Percentiles rank a stretch among this genome's conserved stretches.
Conservation (phyloP, 2,329 filamentous ascomycete species). For the Chrysoporthe austroafricana region DNA sequence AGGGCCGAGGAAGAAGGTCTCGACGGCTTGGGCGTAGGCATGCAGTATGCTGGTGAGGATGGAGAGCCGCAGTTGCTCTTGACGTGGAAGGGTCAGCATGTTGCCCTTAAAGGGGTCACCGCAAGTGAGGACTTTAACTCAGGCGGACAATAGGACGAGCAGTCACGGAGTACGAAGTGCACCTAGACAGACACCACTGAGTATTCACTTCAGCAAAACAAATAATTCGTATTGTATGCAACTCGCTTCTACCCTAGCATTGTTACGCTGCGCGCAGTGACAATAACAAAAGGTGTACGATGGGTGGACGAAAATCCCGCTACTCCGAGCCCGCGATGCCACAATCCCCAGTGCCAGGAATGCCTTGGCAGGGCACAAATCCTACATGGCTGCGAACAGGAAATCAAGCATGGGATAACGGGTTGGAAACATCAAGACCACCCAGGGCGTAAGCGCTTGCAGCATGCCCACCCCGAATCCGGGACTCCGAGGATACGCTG, state of each 20-base stretch:
- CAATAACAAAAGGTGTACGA: background rate
- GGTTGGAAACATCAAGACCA: background rate
- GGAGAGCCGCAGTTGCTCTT: slow-evolving; percentile 50
- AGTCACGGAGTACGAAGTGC: too few relatives aligned
- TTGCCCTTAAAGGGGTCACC: slow-evolving; percentile 34
- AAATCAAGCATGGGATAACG: background rate
- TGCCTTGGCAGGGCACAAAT: too few relatives aligned
- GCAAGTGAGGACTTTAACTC: background rate
- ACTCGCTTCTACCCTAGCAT: background rate
- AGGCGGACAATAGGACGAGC: background rate
- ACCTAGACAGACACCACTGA: background rate
- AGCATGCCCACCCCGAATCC: background rate
- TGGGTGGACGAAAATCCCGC: background rate
- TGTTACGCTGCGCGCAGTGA: background rate
- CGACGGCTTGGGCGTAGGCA: slow-evolving; percentile 58
- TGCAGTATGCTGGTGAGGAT: slow-evolving; percentile 44
- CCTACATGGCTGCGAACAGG: background rate
- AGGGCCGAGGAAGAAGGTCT: slow-evolving; percentile 65
- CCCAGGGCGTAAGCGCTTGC: background rate
- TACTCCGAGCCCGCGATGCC: too few relatives aligned
- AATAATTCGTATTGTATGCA: background rate
- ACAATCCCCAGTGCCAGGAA: too few relatives aligned
- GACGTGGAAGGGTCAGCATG: slow-evolving; percentile 52
- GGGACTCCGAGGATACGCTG: background rate
- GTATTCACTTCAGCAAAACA: background rate